Percentiles rank a stretch among this genome's conserved stretches.
phyloP scores from a whole-genome alignment of 805 yeast genomes.

The Saccharomycopsis olivae region DNA sequence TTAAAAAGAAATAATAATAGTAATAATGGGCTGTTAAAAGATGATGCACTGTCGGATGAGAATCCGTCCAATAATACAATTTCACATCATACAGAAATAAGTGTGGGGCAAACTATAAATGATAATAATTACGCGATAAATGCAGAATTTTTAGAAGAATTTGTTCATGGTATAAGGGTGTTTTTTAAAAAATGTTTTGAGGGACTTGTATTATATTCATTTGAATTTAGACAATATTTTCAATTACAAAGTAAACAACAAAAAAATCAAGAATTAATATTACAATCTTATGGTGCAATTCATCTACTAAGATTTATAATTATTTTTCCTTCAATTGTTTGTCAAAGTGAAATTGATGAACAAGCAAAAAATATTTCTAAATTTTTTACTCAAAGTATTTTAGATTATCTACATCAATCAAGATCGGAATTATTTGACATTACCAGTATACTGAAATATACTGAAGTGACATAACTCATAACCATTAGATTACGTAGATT shows the following conservation, averaged over 20 bases:
- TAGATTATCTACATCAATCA: constrained; percentile 1
- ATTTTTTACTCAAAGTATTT: constrained; percentile 3
- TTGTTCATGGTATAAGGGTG: constrained; percentile 50
- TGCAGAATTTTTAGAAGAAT: constrained; percentile 50
- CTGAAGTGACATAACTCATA: too few relatives aligned
- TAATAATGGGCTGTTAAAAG: constrained; percentile 1
- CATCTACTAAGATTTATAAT: constrained; percentile 72
- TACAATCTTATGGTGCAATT: constrained; percentile 63
- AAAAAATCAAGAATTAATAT: constrained; percentile 25
- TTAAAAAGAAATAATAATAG: background rate
- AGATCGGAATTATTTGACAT: too few relatives aligned
- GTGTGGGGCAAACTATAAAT: background rate
- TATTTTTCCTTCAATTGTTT: constrained; percentile 42
- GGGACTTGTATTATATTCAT: constrained; percentile 56
- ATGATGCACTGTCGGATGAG: too few relatives aligned
- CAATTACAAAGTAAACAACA: constrained; percentile 7
- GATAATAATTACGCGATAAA: constrained; percentile 22
- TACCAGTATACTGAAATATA: too few relatives aligned
- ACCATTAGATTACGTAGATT: too few relatives aligned
- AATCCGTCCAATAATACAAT: too few relatives aligned
- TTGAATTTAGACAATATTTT: constrained; percentile 37
- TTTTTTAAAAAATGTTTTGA: constrained; percentile 71
- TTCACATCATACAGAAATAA: background rate
- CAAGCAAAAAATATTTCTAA: constrained; percentile 4
- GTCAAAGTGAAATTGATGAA: constrained; percentile 1